A percentile compares a stretch with the other conserved stretches of the same genome.
phyloP scores from a whole-genome alignment of 805 yeast species.

The Kuraishia capsulata region DNA sequence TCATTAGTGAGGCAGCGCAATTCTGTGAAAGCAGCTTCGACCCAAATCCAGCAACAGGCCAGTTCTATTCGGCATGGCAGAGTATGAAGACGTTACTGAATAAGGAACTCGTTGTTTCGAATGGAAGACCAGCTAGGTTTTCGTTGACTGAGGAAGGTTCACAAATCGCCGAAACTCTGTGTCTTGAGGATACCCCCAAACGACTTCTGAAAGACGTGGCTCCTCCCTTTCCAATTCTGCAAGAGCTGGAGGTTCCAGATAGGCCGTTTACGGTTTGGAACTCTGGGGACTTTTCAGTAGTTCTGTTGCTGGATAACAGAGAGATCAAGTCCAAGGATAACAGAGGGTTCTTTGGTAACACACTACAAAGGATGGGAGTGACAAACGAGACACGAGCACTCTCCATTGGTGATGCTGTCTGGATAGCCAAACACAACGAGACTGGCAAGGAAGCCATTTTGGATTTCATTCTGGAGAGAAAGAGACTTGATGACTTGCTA shows the following conservation, averaged over 20 bases:
- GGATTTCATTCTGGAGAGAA: constrained; percentile 83
- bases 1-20: constrained; percentile 42
- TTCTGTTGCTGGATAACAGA: constrained; percentile 67
- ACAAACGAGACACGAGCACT: constrained; percentile 46
- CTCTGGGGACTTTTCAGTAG: constrained; percentile 46
- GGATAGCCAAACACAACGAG: constrained; percentile 69
- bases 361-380: constrained; percentile 40
- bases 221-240: not conserved
- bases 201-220: not conserved
- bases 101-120: constrained; percentile 45
- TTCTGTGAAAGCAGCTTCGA: constrained; percentile 52
- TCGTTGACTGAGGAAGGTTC: constrained; percentile 63
- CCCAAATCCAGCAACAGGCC: constrained; percentile 49
- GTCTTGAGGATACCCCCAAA: constrained; percentile 29
- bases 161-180: constrained; percentile 49
- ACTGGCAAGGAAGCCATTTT: constrained; percentile 59
- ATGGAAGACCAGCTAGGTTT: constrained; percentile 54
- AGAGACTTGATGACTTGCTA: constrained; percentile 80
- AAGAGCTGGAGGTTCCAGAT: not conserved
- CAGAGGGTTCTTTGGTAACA: constrained; percentile 57
- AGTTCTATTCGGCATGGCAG: constrained; percentile 70
- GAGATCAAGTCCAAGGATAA: constrained; percentile 66
- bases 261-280: constrained; percentile 47
- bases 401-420: constrained; percentile 78
- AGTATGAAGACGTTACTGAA: constrained; percentile 54